Percentiles rank a stretch among this genome's conserved stretches.
Evolutionary conservation across 2,329 filamentous ascomycete species (phyloP).

Genomic region (Fusarium sp.): DNA sequence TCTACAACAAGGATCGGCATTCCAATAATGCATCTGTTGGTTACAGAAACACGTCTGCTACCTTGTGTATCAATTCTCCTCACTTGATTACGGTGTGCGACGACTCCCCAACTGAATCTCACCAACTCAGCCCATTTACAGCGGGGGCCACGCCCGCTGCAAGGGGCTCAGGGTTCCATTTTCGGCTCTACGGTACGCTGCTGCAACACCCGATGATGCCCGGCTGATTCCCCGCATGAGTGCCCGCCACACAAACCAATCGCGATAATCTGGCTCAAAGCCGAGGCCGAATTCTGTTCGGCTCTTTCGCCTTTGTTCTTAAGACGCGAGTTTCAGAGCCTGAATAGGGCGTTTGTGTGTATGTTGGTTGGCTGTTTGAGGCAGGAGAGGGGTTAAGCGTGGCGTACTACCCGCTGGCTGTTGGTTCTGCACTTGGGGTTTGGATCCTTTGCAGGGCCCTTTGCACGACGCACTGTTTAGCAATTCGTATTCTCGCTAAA

Average conservation of each 20-base stretch:
- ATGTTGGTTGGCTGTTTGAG: background rate
- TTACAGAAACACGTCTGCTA: background rate
- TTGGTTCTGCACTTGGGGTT: background rate
- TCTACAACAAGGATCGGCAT: background rate
- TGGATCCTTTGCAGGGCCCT: background rate
- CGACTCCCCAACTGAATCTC: background rate
- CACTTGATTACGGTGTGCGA: background rate
- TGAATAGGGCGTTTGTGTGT: background rate
- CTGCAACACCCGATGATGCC: background rate
- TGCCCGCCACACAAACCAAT: background rate
- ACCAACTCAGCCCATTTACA: background rate
- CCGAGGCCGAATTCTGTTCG: constrained; percentile 23
- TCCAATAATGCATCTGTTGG: background rate
- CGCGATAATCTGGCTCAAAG: constrained; percentile 16
- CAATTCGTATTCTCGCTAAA: background rate
- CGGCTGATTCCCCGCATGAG: constrained; percentile 4
- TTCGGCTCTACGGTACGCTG: background rate
- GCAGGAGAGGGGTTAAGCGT: background rate
- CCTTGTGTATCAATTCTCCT: background rate
- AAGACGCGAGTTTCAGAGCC: background rate
- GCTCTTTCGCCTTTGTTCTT: background rate
- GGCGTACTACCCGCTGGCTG: background rate
- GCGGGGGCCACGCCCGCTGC: background rate
- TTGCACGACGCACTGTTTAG: background rate
- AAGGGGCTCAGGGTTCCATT: background rate